Conservation (phyloP, 345 rosid species). For the Boechera divaricarpa region DNA sequence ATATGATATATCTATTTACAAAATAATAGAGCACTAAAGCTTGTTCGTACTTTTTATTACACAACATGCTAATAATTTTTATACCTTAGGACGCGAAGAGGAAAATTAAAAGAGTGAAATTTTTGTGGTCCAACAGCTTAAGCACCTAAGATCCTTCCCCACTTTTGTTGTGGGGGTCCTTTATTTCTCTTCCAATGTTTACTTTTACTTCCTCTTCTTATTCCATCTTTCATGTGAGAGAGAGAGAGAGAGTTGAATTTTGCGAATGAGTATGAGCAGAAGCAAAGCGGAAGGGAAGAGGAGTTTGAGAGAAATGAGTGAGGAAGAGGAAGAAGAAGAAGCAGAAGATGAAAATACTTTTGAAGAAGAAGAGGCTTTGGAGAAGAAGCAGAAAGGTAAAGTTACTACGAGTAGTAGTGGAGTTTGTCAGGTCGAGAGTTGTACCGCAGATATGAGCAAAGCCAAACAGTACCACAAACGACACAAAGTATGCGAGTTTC, state of each 20-base stretch:
- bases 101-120: conserved; percentile 22
- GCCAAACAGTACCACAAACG: conserved; percentile 83
- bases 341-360: conserved; percentile 17
- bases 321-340: conserved; percentile 67
- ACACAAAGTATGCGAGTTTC: conserved; percentile 89
- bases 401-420: conserved; percentile 43
- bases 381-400: conserved; percentile 59
- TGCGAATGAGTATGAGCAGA: conserved; percentile 53
- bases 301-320: conserved; percentile 60
- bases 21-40: conserved; percentile 20
- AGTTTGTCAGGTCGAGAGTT: conserved; percentile 74
- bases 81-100: conserved; percentile 11
- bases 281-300: conserved; percentile 70
- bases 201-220: conserved; percentile 36
- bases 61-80: conserved; percentile 15
- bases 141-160: conserved; percentile 43
- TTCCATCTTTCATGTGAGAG: conserved; percentile 34
- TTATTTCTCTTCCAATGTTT: conserved; percentile 31
- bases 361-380: conserved; percentile 49
- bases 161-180: conserved; percentile 38
- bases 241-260: conserved; percentile 25
- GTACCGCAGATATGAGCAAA: conserved; percentile 61
- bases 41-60: conserved; percentile 15
- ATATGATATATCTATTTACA: neutral
- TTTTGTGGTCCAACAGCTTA: conserved; percentile 45